Conservation (phyloP, 495 filamentous ascomycete genomes). For the Tirmania nivea region DNA sequence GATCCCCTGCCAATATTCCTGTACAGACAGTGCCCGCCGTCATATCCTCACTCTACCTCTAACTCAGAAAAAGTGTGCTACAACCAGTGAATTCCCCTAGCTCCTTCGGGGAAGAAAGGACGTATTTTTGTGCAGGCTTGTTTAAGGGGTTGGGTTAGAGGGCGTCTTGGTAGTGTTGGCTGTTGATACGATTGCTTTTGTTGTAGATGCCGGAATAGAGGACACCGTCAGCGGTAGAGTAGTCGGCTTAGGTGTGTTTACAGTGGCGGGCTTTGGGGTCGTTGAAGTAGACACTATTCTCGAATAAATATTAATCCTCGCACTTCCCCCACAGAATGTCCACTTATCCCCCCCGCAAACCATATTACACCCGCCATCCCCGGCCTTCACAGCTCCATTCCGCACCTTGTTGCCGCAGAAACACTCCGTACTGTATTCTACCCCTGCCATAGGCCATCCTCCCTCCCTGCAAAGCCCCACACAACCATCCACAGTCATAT, state of each 20-base stretch:
- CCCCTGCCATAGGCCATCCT: slow-evolving; percentile 7
- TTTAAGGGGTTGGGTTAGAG: too few species aligned
- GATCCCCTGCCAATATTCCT: too few species aligned
- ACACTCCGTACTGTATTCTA: slow-evolving; percentile 18
- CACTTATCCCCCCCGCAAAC: too few species aligned
- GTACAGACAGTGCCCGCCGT: too few species aligned
- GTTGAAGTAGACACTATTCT: background rate
- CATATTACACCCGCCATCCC: background rate
- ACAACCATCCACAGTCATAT: slow-evolving; percentile 9
- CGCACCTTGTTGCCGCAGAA: slow-evolving; percentile 21
- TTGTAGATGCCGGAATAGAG: background rate
- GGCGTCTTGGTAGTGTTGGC: too few species aligned
- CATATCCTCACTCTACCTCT: too few species aligned
- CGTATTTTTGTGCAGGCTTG: too few species aligned
- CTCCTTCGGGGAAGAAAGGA: too few species aligned
- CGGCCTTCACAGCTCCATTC: slow-evolving; percentile 11
- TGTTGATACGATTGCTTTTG: too few species aligned
- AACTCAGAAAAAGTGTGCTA: too few species aligned
- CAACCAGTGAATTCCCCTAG: too few species aligned
- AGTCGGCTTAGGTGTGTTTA: background rate
- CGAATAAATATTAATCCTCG: background rate
- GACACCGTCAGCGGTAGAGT: background rate
- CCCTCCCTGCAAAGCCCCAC: slow-evolving; percentile 8
- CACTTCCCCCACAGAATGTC: too few species aligned
- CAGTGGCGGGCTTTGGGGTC: background rate